Evolutionary conservation across 208 protist species (phyloP), one percentile per base, ranked within the genome.

Genomic region (Trypanosoma theileri): DNA sequence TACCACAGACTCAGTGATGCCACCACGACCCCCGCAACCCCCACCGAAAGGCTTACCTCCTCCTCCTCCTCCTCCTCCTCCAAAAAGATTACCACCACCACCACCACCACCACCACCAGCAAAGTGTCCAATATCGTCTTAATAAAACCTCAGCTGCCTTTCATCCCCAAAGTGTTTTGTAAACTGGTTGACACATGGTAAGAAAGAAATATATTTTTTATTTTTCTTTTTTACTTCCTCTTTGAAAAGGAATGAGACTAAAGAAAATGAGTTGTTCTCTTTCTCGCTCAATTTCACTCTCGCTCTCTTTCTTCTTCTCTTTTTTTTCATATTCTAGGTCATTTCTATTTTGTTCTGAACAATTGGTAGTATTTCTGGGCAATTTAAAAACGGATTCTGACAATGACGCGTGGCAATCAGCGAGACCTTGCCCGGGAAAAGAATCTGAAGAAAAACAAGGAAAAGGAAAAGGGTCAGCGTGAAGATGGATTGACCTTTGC

Each of bases 391-490:
- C 3, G 1, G 17, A n/a, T 51, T 28, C 14, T 13, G 46, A 44
- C 51, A 73, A 97, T 97, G 92, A 74, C 92, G 60, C 89, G 92
- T 35, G 92, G 92, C 8, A 95, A 97, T 57, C 92, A 97, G 78
- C 79, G 92, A 51, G 89, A 97, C 56, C 88, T 93, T 65, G 92
- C 89, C 7, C 84, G 92, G 21, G 89, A 94, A 73, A 97, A 95
- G 66, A 86, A 88, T 50, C 42, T 81, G 42, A 94, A 93, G 73
- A 97, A 97, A 71, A 59, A 79, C 42, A 69, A 83, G 40, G 85
- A 94, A 7, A 89, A 91, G 63, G 60, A 45, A 21, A 95, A 94
- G 51, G 88, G 84, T n/a, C 56, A 84, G 22, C 82, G 92, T 31
- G 71, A 80, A 1, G 88, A 97, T 67, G 89, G 85, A 54, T 53